Evolutionary conservation across 345 rosid genomes (phyloP).

Genomic region (Salix brachista): DNA sequence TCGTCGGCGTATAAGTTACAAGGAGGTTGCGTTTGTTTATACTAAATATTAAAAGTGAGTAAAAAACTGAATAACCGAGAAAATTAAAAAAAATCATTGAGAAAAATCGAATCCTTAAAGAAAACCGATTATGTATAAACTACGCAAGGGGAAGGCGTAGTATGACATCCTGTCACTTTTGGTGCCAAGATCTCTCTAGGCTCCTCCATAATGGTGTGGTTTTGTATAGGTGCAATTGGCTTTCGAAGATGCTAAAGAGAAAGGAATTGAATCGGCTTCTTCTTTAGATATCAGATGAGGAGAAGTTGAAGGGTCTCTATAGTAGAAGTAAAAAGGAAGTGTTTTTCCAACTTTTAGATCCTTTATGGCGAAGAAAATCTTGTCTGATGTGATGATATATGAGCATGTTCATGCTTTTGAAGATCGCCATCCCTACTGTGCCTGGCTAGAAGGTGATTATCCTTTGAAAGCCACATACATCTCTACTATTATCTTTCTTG

Average conservation of each 20-base stretch:
- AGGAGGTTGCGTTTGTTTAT: no score
- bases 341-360: conserved; percentile 48
- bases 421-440: background rate
- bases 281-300: conserved; percentile 54
- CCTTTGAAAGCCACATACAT: background rate
- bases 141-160: conserved; percentile 60
- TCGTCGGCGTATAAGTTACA: no score
- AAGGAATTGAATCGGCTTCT: conserved; percentile 59
- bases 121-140: conserved; percentile 26
- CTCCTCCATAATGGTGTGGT: conserved; percentile 41
- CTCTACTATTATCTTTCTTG: no score
- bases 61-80: no score
- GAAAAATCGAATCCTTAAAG: no score
- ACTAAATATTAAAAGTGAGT: no score
- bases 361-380: conserved; percentile 44
- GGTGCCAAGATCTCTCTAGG: conserved; percentile 32
- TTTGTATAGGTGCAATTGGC: conserved; percentile 9
- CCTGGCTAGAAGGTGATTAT: background rate
- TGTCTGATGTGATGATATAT: conserved; percentile 6
- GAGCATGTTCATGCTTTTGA: background rate
- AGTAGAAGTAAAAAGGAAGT: conserved; percentile 37
- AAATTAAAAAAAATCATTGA: no score
- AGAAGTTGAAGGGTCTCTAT: conserved; percentile 29
- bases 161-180: conserved; percentile 52
- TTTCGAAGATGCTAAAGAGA: conserved; percentile 26